Evolutionary conservation across 345 rosid genomes (phyloP).

Genomic region (Gossypium stocksii): DNA sequence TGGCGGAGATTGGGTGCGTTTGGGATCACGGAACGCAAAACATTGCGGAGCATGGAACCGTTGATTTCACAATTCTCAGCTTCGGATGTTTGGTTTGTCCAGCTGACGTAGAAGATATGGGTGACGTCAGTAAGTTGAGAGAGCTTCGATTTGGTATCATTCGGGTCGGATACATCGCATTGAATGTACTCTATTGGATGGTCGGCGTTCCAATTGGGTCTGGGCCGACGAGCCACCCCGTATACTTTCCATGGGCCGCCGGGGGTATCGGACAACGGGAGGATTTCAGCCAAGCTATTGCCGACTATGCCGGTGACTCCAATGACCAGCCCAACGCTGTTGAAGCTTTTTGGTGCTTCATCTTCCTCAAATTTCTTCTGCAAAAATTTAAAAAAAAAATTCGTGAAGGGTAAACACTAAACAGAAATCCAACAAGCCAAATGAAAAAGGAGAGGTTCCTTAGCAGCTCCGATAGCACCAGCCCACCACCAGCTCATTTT

Average conservation of each 20-base stretch:
- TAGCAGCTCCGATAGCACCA: slow-evolving; percentile 49
- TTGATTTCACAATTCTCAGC: slow-evolving; percentile 16
- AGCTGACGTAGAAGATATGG: slow-evolving; percentile 22
- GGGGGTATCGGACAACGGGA: too few relatives aligned
- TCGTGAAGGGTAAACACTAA: neutral
- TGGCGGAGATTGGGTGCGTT: too few relatives aligned
- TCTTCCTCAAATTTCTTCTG: slow-evolving; percentile 32
- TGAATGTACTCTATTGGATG: too few relatives aligned
- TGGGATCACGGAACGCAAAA: too few relatives aligned
- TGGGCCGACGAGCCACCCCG: too few relatives aligned
- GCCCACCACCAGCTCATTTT: slow-evolving; percentile 37
- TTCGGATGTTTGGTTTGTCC: slow-evolving; percentile 52
- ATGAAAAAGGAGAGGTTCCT: slow-evolving; percentile 13
- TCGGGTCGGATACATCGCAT: slow-evolving; percentile 29
- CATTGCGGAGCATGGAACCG: slow-evolving; percentile 17
- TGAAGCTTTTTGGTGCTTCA: slow-evolving; percentile 41
- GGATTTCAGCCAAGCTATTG: too few relatives aligned
- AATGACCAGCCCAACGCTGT: slow-evolving; percentile 64
- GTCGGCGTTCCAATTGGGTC: too few relatives aligned
- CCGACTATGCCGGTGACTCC: slow-evolving; percentile 10
- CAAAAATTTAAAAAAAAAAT: neutral
- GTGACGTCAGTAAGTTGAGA: too few relatives aligned
- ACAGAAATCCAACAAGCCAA: neutral
- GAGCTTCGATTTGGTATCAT: neutral
- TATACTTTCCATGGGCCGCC: too few relatives aligned